Evolutionary conservation across 176 grass and related monocot species (phyloP).

Genomic region (Oryza brachyantha): DNA sequence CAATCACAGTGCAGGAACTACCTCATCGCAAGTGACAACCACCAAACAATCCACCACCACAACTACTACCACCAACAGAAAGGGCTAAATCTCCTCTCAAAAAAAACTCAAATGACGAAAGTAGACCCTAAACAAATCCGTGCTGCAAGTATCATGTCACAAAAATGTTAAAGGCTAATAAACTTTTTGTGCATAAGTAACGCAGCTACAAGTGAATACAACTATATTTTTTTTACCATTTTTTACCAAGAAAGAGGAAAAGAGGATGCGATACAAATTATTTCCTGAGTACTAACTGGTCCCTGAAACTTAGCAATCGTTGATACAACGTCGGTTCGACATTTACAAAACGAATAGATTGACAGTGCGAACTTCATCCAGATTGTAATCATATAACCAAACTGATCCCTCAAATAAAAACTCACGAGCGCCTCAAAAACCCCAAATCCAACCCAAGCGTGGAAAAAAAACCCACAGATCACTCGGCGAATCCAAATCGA

Average conservation of each 20-base stretch:
- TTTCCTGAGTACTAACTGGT: background rate
- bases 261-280: background rate
- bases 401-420: conserved; percentile 4
- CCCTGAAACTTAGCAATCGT: background rate
- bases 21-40: background rate
- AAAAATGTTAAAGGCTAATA: background rate
- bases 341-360: background rate
- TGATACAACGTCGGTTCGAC: background rate
- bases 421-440: background rate
- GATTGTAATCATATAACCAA: background rate
- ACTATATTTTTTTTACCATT: background rate
- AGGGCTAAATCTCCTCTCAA: background rate
- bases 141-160: background rate
- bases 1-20: background rate
- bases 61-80: background rate
- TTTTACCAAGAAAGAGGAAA: background rate
- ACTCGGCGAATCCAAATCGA: background rate
- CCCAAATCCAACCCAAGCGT: background rate
- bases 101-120: background rate
- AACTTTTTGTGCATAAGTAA: background rate
- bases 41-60: background rate
- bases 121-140: background rate
- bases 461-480: background rate
- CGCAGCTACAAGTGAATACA: background rate
- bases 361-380: background rate